Percentiles rank a stretch among this genome's conserved stretches.
Conservation (phyloP, 805 yeast genomes). For the Candida nemodendra region DNA sequence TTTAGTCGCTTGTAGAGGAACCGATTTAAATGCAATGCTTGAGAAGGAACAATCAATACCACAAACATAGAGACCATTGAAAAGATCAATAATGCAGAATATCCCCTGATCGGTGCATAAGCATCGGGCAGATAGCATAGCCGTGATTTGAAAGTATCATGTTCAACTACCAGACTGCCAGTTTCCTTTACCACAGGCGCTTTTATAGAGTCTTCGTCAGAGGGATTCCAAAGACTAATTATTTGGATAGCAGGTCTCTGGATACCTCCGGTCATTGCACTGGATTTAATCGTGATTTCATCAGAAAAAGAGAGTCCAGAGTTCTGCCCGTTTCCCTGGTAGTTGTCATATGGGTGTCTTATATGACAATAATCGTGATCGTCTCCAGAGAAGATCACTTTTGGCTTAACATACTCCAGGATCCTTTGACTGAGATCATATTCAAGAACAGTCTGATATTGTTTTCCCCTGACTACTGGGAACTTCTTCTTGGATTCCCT, state of each 20-base stretch:
- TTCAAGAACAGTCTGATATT: slow-evolving; percentile 84
- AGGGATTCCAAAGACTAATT: slow-evolving; percentile 52
- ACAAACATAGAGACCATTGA: slow-evolving; percentile 20
- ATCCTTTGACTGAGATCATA: slow-evolving; percentile 56
- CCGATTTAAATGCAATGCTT: slow-evolving; percentile 9
- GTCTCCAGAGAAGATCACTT: slow-evolving; percentile 82
- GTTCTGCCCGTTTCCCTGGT: neutral
- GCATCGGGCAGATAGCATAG: slow-evolving; percentile 33
- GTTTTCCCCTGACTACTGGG: slow-evolving; percentile 73
- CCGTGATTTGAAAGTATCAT: slow-evolving; percentile 28
- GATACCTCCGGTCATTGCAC: slow-evolving; percentile 93
- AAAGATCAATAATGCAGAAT: slow-evolving; percentile 10
- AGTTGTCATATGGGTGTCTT: slow-evolving; percentile 42
- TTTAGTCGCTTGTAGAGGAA: slow-evolving; percentile 4
- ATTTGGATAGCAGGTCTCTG: slow-evolving; percentile 83
- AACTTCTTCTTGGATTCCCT: slow-evolving; percentile 68
- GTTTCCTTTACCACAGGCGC: slow-evolving; percentile 15
- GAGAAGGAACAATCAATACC: slow-evolving; percentile 15
- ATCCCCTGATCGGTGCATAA: slow-evolving; percentile 22
- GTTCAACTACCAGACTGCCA: slow-evolving; percentile 21
- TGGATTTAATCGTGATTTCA: slow-evolving; percentile 86
- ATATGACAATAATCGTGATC: slow-evolving; percentile 94
- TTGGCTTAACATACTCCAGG: slow-evolving; percentile 59
- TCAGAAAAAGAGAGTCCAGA: slow-evolving; percentile 16
- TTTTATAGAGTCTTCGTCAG: slow-evolving; percentile 4